Base-by-base conservation (phyloP, 495 filamentous ascomycete species). In the Antarctomyces pellizariae region DNA sequence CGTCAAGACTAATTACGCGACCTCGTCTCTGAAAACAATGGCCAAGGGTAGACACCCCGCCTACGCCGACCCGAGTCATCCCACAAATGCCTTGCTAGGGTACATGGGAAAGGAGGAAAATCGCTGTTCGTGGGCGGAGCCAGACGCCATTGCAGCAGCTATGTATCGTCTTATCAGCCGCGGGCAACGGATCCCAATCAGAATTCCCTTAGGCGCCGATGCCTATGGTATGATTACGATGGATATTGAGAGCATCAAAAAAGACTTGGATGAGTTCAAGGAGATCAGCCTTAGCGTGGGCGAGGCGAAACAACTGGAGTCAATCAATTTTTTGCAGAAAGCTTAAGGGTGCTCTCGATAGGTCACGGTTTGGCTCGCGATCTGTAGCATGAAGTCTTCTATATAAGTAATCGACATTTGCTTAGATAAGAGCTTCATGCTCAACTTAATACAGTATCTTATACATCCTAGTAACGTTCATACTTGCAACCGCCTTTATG, bases 1-100 rank as follows among this genome's bases (percentile, higher is more conserved):
- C 9, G 50, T 58, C 15, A 54, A 56, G 29, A 63, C 58, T 6
- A 47, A 48, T 11, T 64, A 45, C 30, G 45, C 45, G 11, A 37
- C 32, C 1, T 35, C 39, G 5, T 38, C 36, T 8, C 24, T 38
- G 22, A 35, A 39, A 18, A 12, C 13, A 5, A 42, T 41, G 18
- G 31, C 25, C 7, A 34, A 36, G 11, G 34, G 22, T 5, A 45
- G 54, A 29, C 36, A 38, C 18, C 41, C 44, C 5, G 55, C 54
- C 5, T 60, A 63, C 23, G 30, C 29, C 1, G 48, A 37, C 10
- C 36, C 39, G 1, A 42, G 38, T 20, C 41, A 48, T 36, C 49
- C 52, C 3, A 35, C 50, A 10, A 45, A 53, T 11, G 18, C 42
- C 18, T 19, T 61, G 0, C 36, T 48, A 18, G 5, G 9, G 10